Base-by-base conservation (phyloP, 495 filamentous ascomycete species). In the Aspergillus baeticus region DNA sequence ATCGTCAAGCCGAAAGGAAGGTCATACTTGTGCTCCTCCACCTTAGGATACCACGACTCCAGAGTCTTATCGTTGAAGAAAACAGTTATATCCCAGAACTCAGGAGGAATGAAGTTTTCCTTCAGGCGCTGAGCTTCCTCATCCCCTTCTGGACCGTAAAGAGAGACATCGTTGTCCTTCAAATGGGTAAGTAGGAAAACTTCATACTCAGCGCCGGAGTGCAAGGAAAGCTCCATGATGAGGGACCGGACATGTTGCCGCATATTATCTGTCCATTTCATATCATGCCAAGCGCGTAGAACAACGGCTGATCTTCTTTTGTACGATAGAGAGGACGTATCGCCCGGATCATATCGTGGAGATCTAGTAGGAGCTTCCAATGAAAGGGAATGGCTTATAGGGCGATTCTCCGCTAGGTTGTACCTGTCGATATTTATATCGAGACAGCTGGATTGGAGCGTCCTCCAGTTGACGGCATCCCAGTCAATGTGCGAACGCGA, bases 121-220 rank as follows among this genome's bases (percentile, higher is more conserved):
- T 89, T 64, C 0, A 80, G 71, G n/a, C 15, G 75, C 54, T 10
- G 78, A 62, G 59, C 89, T 41, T n/a, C n/a, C 38, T 41, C 21
- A 6, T 3, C 86, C 0, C 73, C 69, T n/a, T 74, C 69, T 20
- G 73, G 63, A 61, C 80, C 70, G 4, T 73, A 68, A 70, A 79
- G 86, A 41, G 89, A 65, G 42, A 81, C 59, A 20, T 65, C 59
- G 45, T 67, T 51, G 55, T 89, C 81, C 55, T 84, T 86, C 54
- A 89, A 79, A 43, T 92, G 84, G 17, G 92, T 77, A 45, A 91
- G 78, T 7, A 93, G 69, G 59, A 87, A 88, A 29, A 93, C 82
- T 58, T 87, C 76, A 63, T 90, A 92, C 69, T 90, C 85, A 15
- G 85, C 86, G 7, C 90, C 89, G 5, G 85, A 84, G 33, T 83